Evolutionary conservation across 2,329 filamentous ascomycete genomes (phyloP).

Genomic region (Talaromyces sp.): DNA sequence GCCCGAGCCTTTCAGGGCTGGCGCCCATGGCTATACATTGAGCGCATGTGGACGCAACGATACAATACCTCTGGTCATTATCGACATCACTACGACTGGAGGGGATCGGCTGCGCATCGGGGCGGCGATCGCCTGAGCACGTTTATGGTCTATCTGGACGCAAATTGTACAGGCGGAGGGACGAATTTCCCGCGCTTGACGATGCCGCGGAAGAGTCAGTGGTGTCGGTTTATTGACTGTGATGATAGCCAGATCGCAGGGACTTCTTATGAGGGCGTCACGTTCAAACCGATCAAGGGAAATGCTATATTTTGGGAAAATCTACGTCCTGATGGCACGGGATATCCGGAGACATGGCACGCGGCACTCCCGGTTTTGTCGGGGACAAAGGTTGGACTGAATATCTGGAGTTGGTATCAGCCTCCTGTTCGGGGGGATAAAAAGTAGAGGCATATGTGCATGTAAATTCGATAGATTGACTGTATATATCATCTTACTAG

Average conservation of each 20-base stretch:
- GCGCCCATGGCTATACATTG: slow-evolving; percentile 56
- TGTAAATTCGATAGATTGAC: neutral
- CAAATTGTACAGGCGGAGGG: slow-evolving; percentile 55
- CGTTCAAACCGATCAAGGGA: slow-evolving; percentile 56
- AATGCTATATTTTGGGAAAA: slow-evolving; percentile 65
- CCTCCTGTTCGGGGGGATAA: slow-evolving; percentile 22
- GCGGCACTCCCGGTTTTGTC: slow-evolving; percentile 56
- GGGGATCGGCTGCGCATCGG: slow-evolving; percentile 36
- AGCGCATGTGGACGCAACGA: slow-evolving; percentile 59
- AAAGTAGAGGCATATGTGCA: neutral
- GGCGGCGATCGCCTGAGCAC: slow-evolving; percentile 48
- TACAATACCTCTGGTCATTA: slow-evolving; percentile 60
- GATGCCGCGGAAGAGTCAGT: slow-evolving; percentile 42
- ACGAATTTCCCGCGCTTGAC: slow-evolving; percentile 58
- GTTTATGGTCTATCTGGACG: slow-evolving; percentile 61
- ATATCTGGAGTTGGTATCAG: slow-evolving; percentile 64
- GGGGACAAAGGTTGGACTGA: slow-evolving; percentile 59
- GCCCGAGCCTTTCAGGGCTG: slow-evolving; percentile 60
- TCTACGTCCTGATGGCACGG: slow-evolving; percentile 52
- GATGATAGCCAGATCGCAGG: slow-evolving; percentile 27
- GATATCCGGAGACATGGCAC: slow-evolving; percentile 60
- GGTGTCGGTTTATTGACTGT: slow-evolving; percentile 60
- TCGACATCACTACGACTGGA: slow-evolving; percentile 59
- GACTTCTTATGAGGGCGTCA: slow-evolving; percentile 44
- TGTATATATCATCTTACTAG: neutral